Base-by-base conservation (phyloP, 768 basidiomycete genomes). In the Boletus pseudopeckii region DNA sequence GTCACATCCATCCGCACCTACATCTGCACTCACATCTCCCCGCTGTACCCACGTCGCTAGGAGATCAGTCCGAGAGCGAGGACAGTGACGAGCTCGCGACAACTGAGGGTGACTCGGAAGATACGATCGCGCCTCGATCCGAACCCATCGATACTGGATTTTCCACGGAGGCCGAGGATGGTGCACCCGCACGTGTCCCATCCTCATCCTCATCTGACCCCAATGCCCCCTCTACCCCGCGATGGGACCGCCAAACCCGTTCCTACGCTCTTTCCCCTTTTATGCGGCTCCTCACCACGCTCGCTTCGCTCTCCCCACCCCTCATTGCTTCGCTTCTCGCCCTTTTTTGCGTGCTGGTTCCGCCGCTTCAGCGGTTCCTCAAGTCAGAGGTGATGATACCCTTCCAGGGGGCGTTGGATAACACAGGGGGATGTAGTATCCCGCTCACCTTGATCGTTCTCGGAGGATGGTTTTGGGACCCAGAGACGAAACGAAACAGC, bases 401-500 rank as follows among this genome's bases (percentile, higher is more conserved):
- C 0, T 66, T 92, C 55, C 88, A 83, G 62, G 81, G 84, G 28
- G 86, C 90, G 0, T 70, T 94, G 45, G 76, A 73, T 2, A 72
- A 75, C 13, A 84, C 86, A 1, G 90, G 92, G 1, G 83, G 78
- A 55, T 92, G 90, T 55, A 85, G 87, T 10, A 86, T 98, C 55
- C 96, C 95, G 0, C 65, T 98, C 26, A 98, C 95, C 2, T 75
- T 97, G 24, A 79, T 98, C 52, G 92, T 97, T 7, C 84, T 98
- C 40, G 95, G 95, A 11, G 93, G 90, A 14, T 98, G 95, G 75
- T 96, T 96, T 72, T 88, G 84, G 67, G 74, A 74, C 0, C 74
- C 77, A 11, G 52, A 59, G 3, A 20, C 49, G 30, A 42, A 52
- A 2, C 6, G 30, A 6, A 52, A 39, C 2, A n/a, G 1, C 2